phyloP scores from a whole-genome alignment of 345 rosid species.

The Clausena lansium region DNA sequence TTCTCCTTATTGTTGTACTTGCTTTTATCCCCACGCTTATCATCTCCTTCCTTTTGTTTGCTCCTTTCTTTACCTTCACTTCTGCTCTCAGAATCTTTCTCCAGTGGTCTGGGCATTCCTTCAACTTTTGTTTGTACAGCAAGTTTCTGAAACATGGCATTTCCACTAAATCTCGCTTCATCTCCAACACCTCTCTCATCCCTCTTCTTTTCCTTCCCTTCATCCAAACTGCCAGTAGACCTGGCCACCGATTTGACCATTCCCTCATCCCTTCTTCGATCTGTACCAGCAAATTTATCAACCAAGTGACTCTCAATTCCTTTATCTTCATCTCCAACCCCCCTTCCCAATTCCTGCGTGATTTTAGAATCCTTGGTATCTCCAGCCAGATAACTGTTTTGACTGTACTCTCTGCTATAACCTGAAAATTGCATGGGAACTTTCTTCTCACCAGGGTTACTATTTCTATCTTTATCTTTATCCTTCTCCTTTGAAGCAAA shows the following conservation, averaged over 20 bases:
- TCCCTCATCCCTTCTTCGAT: constrained; percentile 36
- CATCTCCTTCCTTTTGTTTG: constrained; percentile 35
- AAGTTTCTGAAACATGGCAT: constrained; percentile 23
- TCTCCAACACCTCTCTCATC: constrained; percentile 30
- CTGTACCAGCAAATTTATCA: constrained; percentile 28
- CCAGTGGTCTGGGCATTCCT: constrained; percentile 26
- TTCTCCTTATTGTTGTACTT: constrained; percentile 28
- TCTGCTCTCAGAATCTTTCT: constrained; percentile 23
- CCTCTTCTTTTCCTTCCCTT: constrained; percentile 32
- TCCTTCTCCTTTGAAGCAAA: constrained; percentile 27
- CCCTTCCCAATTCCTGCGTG: constrained; percentile 39
- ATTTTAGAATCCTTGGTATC: constrained; percentile 29
- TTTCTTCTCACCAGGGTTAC: constrained; percentile 32
- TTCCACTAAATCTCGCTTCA: constrained; percentile 27
- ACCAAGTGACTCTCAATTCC: constrained; percentile 25
- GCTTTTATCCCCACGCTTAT: constrained; percentile 27
- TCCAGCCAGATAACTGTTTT: constrained; percentile 22
- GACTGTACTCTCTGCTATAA: constrained; percentile 27
- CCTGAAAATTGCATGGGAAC: constrained; percentile 22
- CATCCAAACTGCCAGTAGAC: constrained; percentile 24
- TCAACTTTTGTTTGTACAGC: constrained; percentile 29
- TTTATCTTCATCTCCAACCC: constrained; percentile 37
- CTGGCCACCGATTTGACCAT: constrained; percentile 21
- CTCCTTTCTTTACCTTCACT: constrained; percentile 34
- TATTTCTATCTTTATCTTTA: constrained; percentile 29